Evolutionary conservation across 257 asterid genomes (phyloP), one percentile per base, ranked within the genome.

Genomic region (Rehmannia glutinosa): DNA sequence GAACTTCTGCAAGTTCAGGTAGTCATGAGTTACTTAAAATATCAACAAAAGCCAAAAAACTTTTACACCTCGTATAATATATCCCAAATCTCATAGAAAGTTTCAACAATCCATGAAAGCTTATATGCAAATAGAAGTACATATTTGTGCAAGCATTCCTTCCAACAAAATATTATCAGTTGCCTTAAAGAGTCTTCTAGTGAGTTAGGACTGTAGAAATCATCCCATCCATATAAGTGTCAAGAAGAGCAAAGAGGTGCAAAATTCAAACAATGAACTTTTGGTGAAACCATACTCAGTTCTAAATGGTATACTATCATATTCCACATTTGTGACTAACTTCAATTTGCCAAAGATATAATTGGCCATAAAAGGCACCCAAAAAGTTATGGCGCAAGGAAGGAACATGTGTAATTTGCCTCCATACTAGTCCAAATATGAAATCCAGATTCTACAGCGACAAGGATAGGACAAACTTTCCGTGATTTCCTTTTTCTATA

Each of bases 1-100:
- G 45, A 79, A 19, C 46, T 65, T 75, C 95, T 86, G 86, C 73
- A 74, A 6, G 68, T 71, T 76, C 64, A 60, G 64, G 28, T 27
- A 56, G 19, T 58, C 61, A 21, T 11, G 35, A 69, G 70, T 59
- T 47, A 51, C 17, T 41, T 41, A 9, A 51, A 45, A 45, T 35
- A 46, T 25, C 32, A 62, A 15, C 50, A 50, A 60, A 72, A 62
- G 27, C 1, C 45, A 56, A 47, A 49, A 49, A 11, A 21, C n/a
- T 16, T 13, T 11, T 17, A 39, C 46, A 27, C 15, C 58, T 3
- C 66, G 24, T 45, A 28, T 33, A 36, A 60, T 32, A 21, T 46
- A 71, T 20, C 1, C 32, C 13, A 47, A 52, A 25, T 30, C n/a
- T 13, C 13, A 6, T 6, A 28, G 25, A 13, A 61, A 51, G 13